Base-by-base conservation (phyloP, 495 filamentous ascomycete species). In the Penicillium turbatum region DNA sequence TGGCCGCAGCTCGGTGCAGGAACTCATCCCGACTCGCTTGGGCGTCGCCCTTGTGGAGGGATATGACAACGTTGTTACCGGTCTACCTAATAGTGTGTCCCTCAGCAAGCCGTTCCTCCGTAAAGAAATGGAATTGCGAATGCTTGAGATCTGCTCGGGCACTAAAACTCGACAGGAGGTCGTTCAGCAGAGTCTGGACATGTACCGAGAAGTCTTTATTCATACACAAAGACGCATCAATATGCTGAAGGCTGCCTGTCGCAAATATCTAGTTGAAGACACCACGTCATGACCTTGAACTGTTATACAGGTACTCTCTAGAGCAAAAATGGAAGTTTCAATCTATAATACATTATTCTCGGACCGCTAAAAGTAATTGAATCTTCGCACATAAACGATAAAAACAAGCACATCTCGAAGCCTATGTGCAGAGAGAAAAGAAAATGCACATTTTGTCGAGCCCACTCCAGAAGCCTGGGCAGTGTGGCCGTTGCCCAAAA, bases 121-220 rank as follows among this genome's bases (percentile, higher is more conserved):
- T 24, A 97, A 98, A 69, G 92, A 98, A 75, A 96, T 95, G 90
- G 93, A 98, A 69, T 68, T 86, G 51, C 85, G 88, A 58, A 95
- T 98, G 92, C 89, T 89, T 62, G 88, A 88, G 49, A 95, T 98
- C 43, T 97, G 93, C 69, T 89, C 89, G 48, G 95, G 95, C n/a
- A 80, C 79, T 15, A 85, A 83, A 51, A 85, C 84, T 11, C 84
- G 83, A 37, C 79, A 80, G 32, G 82, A 82, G 21, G 86, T 97
- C 19, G 81, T 97, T 26, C 76, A 83, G 41, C 82, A 92, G 66
- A 95, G 84, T 60, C 67, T 98, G 36, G 81, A 85, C 47, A 86
- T 88, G 77, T 98, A 97, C 65, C 80, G 86, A 40, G 83, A 86
- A 16, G 88, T 95, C 12, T 97, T 90, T 64, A 75, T 87, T 51